A percentile compares a stretch with the other conserved stretches of the same genome.
phyloP scores from a whole-genome alignment of 1,139 yeast species.

The Spathaspora sp. region DNA sequence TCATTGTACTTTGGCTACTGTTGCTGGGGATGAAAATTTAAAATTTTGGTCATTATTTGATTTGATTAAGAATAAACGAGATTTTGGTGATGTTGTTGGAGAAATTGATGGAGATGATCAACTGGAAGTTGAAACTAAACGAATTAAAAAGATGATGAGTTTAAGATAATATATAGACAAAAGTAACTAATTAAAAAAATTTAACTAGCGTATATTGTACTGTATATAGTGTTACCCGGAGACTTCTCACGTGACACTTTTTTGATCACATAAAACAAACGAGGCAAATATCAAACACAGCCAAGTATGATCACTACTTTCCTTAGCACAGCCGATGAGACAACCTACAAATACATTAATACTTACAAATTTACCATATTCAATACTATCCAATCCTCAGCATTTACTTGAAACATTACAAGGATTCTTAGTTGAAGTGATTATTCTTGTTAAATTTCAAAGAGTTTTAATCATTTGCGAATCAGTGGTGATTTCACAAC shows the following conservation, averaged over 20 bases:
- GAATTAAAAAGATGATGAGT: constrained; percentile 17
- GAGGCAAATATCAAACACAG: too few species aligned
- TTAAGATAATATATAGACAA: constrained; percentile 7
- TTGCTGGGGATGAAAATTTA: constrained; percentile 94
- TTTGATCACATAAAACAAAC: too few species aligned
- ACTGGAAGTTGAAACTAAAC: constrained; percentile 13
- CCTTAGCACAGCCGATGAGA: constrained; percentile 5
- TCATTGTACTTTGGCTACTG: constrained; percentile 85
- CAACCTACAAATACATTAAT: constrained; percentile 43
- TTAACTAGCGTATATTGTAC: not conserved
- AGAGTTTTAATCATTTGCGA: constrained; percentile 39
- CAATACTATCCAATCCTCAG: constrained; percentile 26
- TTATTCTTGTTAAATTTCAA: constrained; percentile 34
- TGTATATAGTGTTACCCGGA: too few species aligned
- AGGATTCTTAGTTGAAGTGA: constrained; percentile 31
- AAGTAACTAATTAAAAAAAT: not conserved
- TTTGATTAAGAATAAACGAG: constrained; percentile 34
- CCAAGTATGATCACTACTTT: not conserved
- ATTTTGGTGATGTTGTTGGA: constrained; percentile 9
- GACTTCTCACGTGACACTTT: too few species aligned
- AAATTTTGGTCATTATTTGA: constrained; percentile 95
- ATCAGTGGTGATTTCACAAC: constrained; percentile 20
- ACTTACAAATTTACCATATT: constrained; percentile 29
- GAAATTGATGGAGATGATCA: constrained; percentile 18
- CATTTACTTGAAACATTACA: constrained; percentile 24